phyloP scores from a whole-genome alignment of 345 rosid species.

The Mercurialis annua region DNA sequence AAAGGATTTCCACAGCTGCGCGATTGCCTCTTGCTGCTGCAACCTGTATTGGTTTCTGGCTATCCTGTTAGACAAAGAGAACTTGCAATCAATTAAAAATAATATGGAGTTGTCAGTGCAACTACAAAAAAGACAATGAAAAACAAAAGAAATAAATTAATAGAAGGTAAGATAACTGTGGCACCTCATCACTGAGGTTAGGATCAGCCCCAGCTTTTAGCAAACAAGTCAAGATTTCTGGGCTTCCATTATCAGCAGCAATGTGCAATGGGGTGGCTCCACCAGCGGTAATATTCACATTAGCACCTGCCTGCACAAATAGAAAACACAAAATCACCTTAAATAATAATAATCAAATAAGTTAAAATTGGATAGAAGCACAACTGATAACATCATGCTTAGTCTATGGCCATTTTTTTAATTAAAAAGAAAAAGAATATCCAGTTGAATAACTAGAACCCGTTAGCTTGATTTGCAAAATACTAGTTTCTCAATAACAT shows the following conservation, averaged over 20 bases:
- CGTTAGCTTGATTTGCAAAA: no score
- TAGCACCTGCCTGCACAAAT: constrained; percentile 69
- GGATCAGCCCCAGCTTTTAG: constrained; percentile 86
- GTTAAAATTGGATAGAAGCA: background rate
- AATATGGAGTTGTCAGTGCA: background rate
- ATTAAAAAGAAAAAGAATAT: no score
- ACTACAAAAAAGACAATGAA: background rate
- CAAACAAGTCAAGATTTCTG: constrained; percentile 62
- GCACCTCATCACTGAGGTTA: constrained; percentile 68
- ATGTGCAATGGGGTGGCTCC: constrained; percentile 93
- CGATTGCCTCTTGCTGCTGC: constrained; percentile 76
- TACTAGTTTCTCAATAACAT: no score
- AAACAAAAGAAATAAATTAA: background rate
- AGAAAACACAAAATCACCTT: background rate
- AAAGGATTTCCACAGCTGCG: constrained; percentile 64
- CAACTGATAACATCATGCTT: background rate
- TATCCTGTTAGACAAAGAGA: constrained; percentile 51
- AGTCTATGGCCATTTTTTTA: no score
- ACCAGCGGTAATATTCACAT: constrained; percentile 70
- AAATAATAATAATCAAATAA: background rate
- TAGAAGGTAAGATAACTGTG: constrained; percentile 3
- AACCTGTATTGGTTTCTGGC: constrained; percentile 72
- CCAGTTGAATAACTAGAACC: no score
- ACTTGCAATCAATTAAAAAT: background rate
- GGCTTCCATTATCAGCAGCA: constrained; percentile 75